Base-by-base conservation (phyloP, 2,329 filamentous ascomycete genomes). In the Pyrenophora seminiperda region DNA sequence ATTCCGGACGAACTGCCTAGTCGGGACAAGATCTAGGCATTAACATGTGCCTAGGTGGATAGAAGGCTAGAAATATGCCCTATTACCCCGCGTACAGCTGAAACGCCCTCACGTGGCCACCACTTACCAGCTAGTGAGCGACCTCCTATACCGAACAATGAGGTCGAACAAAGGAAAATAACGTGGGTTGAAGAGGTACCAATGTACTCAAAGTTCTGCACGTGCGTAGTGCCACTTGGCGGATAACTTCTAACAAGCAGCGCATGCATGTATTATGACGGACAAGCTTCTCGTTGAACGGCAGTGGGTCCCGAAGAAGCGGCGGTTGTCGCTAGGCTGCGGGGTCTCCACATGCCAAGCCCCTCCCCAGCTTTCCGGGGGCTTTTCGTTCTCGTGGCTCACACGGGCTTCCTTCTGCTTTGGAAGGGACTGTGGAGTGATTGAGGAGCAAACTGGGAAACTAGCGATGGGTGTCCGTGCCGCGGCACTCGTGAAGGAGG, bases 331-430 rank as follows among this genome's bases (percentile, higher is more conserved):
- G 34, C 47, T 53, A 39, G 44, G 36, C 59, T 59, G 62, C 62
- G 63, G 63, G 65, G 59, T 61, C 65, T 56, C 65, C 65, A 68
- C 55, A 53, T 43, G 61, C 63, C 61, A 65, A 68, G 62, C 17
- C 43, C 36, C 47, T 34, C 61, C 60, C 61, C 62, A 59, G 51
- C 50, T 53, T 56, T 48, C 24, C 20, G 41, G 30, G 56, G 24
- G 9, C 54, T 41, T 53, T 51, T 44, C 50, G 17, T 48, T 53
- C 52, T 37, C 47, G 59, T 48, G 42, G 19, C 38, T 17, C 36
- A 39, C 54, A 41, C 47, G 47, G 37, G 30, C 20, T 37, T 36
- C 20, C 32, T 22, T 30, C 33, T 46, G 14, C 41, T 47, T 36
- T 20, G 17, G 47, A 32, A 38, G 40, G 38, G 24, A 22, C 18